Percentiles rank a stretch among this genome's conserved stretches.
These are phyloP conservation scores for Rhodofomes roseus DNA, from an alignment of 1,284 basidiomycete species.

Conservation along the genomic window DNA sequence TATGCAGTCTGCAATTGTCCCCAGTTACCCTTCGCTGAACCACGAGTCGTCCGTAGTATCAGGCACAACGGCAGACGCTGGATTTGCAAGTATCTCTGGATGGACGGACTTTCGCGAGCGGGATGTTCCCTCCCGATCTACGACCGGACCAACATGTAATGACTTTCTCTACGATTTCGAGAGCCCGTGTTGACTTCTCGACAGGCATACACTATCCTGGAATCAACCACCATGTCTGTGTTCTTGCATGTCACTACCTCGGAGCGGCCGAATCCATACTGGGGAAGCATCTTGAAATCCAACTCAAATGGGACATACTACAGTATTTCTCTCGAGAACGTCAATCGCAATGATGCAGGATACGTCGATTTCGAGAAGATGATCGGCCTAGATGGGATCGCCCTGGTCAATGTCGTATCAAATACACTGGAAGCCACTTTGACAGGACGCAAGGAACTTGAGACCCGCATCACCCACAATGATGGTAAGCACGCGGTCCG, in stretches of 20 bases:
- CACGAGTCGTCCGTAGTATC: conserved; percentile 42
- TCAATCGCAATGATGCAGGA: conserved; percentile 84
- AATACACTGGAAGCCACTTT: conserved; percentile 79
- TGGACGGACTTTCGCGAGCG: conserved; percentile 79
- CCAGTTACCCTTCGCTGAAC: not conserved
- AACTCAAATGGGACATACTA: conserved; percentile 99
- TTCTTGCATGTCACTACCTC: conserved; percentile 97
- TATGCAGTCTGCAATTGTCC: conserved; percentile 32
- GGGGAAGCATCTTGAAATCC: conserved; percentile 93
- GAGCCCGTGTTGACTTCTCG: not conserved
- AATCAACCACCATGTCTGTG: conserved; percentile 89
- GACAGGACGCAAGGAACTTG: conserved; percentile 74
- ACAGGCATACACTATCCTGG: conserved; percentile 90
- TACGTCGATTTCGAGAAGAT: conserved; percentile 99
- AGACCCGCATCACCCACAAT: conserved; percentile 92
- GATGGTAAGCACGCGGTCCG: conserved; percentile 61
- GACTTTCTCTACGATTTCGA: conserved; percentile 7
- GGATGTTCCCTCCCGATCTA: conserved; percentile 89
- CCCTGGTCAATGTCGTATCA: conserved; percentile 86
- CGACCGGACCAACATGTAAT: conserved; percentile 82
- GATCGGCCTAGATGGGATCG: conserved; percentile 93
- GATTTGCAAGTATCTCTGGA: conserved; percentile 92
- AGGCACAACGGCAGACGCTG: conserved; percentile 55
- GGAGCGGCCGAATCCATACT: conserved; percentile 67
- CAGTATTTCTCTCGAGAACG: conserved; percentile 80